Evolutionary conservation across 2,329 filamentous ascomycete species (phyloP), one percentile per base, ranked within the genome.

Genomic region (Fusarium pilosicola): DNA sequence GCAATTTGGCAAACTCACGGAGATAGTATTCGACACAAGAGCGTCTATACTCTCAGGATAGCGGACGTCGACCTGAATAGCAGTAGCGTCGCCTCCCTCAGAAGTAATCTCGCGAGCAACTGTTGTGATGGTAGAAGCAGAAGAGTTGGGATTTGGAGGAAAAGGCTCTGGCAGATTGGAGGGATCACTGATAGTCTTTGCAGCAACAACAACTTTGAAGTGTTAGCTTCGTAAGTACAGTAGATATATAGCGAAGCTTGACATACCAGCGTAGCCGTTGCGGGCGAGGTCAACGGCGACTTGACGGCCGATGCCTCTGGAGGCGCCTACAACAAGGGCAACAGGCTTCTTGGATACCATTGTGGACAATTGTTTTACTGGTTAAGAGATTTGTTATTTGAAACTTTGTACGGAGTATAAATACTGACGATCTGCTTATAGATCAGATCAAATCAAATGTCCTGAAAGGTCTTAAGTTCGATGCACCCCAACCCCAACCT

Each of bases 271-370:
- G 79, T 95, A 96, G 42, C 90, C 91, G 73, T 91, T 87, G 75
- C 85, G 89, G 13, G 93, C 92, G 7, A 97, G 85, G 79, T 94
- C 92, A 76, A 97, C 88, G 63, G 94, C 93, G 44, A 96, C 86
- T 80, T 96, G 94, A 45, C 93, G 86, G 51, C 94, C 94, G 72
- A 97, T 96, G 42, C 94, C 94, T 70, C 94, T 86, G 0, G 93
- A 95, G 5, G 92, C 93, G 44, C 93, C 93, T 26, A 95, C 87
- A 9, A 96, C 85, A 26, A 95, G 86, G 26, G 92, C 93, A 12
- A 95, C 92, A 70, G 86, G 85, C 63, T 85, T 81, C 24, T 84
- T 78, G 18, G 70, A 44, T 30, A 71, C 32, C 76, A 77, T 78
- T 52, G 14, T 70, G 15, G 26, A 22, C 39, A 11, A 22, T 52